Evolutionary conservation across 352 stramenopile genomes (phyloP), one percentile per base, ranked within the genome.

Genomic region (Globisporangium irregulare): DNA sequence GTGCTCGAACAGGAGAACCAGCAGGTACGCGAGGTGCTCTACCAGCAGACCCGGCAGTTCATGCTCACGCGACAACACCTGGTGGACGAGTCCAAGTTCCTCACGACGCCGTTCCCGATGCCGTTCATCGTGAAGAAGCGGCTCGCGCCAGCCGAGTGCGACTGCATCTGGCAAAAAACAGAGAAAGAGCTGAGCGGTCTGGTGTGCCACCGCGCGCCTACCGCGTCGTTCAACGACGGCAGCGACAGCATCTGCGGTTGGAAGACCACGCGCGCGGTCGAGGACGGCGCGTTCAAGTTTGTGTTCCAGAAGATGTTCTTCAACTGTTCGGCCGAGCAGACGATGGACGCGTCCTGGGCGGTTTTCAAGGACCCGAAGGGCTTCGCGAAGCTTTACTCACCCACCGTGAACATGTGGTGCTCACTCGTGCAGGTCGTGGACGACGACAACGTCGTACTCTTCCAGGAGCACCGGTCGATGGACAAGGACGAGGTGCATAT

Each of bases 221-320:
- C 25, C 0, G 29, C 48, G 2, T 10, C 22, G 4, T 48, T 53
- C 43, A 48, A 34, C 51, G n/a, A 24, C 2, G 51, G 60, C 20
- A 27, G 53, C 53, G 56, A 59, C 25, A 38, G 24, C 29, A 62
- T 72, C 50, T 62, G 59, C 27, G 67, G 67, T n/a, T 72, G 67
- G 67, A 54, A 59, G 25, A 62, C 53, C 7, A 67, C 61, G 41
- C 67, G 67, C 22, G 53, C 59, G 15, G n/a, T 67, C 3, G 59
- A 72, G 41, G 53, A 72, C 27, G 67, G 67, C 22, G 50, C 61
- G 27, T 72, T 72, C 61, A 67, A 67, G 53, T 72, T 72, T 25
- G 36, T 67, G 29, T 67, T 72, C 41, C 59, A 67, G 41, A 72
- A 72, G 46, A 36, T 64, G 2, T 2, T 72, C n/a, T 46, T 50